Conservation (phyloP, 108 stramenopile genomes). For the Nannochloropsis salina region DNA sequence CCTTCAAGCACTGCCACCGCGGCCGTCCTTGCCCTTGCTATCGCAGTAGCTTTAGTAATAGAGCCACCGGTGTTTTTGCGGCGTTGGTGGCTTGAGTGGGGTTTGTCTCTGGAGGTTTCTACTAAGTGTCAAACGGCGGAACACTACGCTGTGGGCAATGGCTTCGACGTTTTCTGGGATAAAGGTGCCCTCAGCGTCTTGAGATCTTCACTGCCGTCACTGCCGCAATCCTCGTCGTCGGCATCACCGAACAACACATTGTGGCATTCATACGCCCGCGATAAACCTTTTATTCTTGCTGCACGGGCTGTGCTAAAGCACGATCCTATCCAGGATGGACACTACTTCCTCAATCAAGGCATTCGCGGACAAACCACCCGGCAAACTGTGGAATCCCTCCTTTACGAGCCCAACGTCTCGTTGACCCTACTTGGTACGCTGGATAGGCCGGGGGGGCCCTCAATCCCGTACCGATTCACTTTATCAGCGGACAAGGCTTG, state of each 20-base stretch:
- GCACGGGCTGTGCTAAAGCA: background rate
- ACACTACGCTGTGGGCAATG: background rate
- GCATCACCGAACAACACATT: background rate
- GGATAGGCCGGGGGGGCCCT: background rate
- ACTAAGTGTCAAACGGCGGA: background rate
- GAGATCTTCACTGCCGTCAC: background rate
- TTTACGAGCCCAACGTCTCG: background rate
- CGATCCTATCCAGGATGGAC: constrained; percentile 8
- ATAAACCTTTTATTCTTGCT: background rate
- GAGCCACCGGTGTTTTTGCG: background rate
- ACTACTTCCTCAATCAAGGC: background rate
- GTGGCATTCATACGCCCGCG: background rate
- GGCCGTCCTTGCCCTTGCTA: background rate
- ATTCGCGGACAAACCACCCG: background rate
- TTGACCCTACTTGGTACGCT: background rate
- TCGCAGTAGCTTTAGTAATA: background rate
- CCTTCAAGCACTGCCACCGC: background rate
- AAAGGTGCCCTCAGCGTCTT: constrained; percentile 1
- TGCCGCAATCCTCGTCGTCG: background rate
- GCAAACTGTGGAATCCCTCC: background rate
- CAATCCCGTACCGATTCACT: background rate
- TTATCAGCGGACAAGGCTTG: constrained; percentile 6
- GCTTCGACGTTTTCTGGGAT: background rate
- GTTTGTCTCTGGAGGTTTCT: background rate
- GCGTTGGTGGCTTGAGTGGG: constrained; percentile 3